These are phyloP conservation scores for Maudiozyma humilis DNA, from an alignment of 1,139 yeast species.

Conservation along the genomic window DNA sequence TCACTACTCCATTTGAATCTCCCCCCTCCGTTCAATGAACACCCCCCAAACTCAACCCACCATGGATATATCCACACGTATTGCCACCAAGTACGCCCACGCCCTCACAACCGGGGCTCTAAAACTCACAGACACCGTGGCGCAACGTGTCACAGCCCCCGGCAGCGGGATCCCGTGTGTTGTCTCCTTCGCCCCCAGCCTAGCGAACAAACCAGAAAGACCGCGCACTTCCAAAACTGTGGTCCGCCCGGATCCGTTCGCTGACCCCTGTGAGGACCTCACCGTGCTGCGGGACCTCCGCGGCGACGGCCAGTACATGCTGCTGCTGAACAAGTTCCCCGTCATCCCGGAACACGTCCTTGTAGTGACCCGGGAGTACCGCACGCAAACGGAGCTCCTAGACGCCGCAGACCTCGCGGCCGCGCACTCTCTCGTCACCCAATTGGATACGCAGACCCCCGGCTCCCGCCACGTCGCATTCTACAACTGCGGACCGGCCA, in stretches of 20 bases:
- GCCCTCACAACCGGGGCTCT: too few relatives aligned
- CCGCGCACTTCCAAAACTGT: conserved; percentile 16
- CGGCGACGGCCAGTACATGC: conserved; percentile 45
- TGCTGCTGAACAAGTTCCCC: conserved; percentile 80
- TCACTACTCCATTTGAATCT: too few relatives aligned
- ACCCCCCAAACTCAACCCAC: too few relatives aligned
- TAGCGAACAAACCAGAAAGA: conserved; percentile 55
- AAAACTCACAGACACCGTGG: too few relatives aligned
- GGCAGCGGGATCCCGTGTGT: conserved; percentile 33
- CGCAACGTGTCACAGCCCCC: too few relatives aligned
- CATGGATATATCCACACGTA: too few relatives aligned
- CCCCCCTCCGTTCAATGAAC: too few relatives aligned
- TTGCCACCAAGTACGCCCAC: too few relatives aligned
- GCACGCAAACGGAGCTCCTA: conserved; percentile 64
- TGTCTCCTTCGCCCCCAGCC: conserved; percentile 41
- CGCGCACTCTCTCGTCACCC: conserved; percentile 44
- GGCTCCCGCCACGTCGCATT: conserved; percentile 58
- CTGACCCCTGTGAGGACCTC: conserved; percentile 68
- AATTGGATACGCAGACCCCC: conserved; percentile 30
- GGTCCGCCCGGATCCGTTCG: conserved; percentile 57
- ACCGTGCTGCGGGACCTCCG: conserved; percentile 47
- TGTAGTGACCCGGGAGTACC: conserved; percentile 64
- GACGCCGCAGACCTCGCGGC: conserved; percentile 58
- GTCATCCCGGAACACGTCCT: conserved; percentile 72
- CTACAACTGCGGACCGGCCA: conserved; percentile 76